A percentile compares a stretch with the other conserved stretches of the same genome.
Evolutionary conservation across 306 rosid species (phyloP).

Genomic region (Vachellia collinsii): DNA sequence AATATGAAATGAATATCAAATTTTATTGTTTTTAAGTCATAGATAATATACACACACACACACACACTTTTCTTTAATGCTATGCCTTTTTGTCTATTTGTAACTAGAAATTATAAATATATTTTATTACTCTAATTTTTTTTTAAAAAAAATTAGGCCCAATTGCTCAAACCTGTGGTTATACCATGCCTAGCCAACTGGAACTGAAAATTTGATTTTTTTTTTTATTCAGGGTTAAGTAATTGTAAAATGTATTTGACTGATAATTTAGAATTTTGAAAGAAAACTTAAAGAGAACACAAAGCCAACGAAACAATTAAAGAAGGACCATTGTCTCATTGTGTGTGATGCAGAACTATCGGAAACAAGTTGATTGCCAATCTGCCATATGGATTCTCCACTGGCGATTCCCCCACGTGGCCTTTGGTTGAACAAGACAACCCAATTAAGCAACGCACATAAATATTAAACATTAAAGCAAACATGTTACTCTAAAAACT

Average conservation of each 20-base stretch:
- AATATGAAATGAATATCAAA: background rate
- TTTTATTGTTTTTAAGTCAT: too few species aligned
- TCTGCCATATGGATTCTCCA: conserved; percentile 27
- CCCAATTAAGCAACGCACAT: background rate
- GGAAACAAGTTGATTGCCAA: conserved; percentile 13
- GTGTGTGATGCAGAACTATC: background rate
- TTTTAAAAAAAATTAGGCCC: background rate
- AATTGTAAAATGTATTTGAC: too few species aligned
- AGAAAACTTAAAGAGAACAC: background rate
- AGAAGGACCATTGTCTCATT: conserved; percentile 42
- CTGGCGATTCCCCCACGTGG: conserved; percentile 41
- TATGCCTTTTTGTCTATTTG: background rate
- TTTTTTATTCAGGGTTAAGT: too few species aligned
- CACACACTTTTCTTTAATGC: too few species aligned
- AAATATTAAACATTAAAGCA: background rate
- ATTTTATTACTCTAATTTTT: background rate
- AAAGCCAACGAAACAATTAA: conserved; percentile 28
- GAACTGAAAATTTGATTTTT: too few species aligned
- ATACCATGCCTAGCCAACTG: background rate
- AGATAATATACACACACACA: too few species aligned
- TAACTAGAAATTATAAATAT: background rate
- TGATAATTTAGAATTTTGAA: background rate
- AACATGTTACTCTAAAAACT: too few species aligned
- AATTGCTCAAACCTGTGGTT: background rate
- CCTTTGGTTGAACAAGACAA: conserved; percentile 53